phyloP scores from a whole-genome alignment of 768 basidiomycete species.

The Naganishia onofrii region DNA sequence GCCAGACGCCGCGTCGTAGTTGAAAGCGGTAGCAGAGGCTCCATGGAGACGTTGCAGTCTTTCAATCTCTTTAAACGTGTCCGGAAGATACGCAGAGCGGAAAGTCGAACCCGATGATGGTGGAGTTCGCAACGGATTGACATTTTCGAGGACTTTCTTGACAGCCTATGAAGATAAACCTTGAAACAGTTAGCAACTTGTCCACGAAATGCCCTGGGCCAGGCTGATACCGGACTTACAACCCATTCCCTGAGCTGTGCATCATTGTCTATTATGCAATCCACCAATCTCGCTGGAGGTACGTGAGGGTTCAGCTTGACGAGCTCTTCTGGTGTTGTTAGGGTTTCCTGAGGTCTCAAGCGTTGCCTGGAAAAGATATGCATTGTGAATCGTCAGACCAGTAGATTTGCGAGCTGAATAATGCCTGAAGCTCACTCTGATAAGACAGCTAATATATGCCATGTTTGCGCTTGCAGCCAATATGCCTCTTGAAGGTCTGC shows the following conservation, averaged over 20 bases:
- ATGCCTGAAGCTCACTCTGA: constrained; percentile 10
- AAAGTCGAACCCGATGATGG: neutral
- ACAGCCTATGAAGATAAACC: neutral
- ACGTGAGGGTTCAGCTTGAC: constrained; percentile 26
- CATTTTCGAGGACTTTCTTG: constrained; percentile 10
- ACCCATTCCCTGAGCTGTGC: constrained; percentile 28
- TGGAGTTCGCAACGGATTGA: constrained; percentile 10
- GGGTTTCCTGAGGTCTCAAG: neutral
- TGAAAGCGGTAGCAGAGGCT: constrained; percentile 5
- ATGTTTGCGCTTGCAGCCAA: constrained; percentile 30
- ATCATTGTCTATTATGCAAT: constrained; percentile 26
- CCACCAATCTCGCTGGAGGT: constrained; percentile 18
- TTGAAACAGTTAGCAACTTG: neutral
- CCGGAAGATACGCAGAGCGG: constrained; percentile 21
- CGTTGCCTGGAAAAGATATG: constrained; percentile 15
- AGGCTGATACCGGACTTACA: constrained; percentile 4
- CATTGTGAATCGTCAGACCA: constrained; percentile 1
- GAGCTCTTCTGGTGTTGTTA: constrained; percentile 6
- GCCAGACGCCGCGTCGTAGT: constrained; percentile 1
- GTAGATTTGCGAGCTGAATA: neutral
- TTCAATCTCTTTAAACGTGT: constrained; percentile 18
- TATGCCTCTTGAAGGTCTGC: constrained; percentile 23
- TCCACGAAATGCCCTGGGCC: neutral
- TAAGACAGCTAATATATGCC: constrained; percentile 27
- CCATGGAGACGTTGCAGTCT: constrained; percentile 15